A percentile compares a stretch with the other conserved stretches of the same genome.
Conservation (phyloP, 805 yeast species). For the Zygotorulaspora sp. region DNA sequence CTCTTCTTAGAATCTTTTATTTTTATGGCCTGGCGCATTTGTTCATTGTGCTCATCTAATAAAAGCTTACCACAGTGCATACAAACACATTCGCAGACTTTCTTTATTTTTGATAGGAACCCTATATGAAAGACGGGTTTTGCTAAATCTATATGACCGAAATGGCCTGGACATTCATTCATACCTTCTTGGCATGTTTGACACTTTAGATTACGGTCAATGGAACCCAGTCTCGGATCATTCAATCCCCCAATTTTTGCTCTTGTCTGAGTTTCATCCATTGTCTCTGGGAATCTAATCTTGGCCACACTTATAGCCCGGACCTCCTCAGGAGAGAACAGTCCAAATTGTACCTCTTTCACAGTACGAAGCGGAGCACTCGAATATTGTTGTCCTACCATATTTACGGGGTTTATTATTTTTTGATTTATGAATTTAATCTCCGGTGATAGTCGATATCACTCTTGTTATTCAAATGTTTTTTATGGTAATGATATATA, state of each 20-base stretch:
- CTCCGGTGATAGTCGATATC: slow-evolving; percentile 2
- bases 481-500: not conserved
- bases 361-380: slow-evolving; percentile 98
- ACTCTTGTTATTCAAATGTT: not conserved
- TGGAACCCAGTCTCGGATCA: slow-evolving; percentile 95
- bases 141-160: slow-evolving; percentile 97
- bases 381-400: slow-evolving; percentile 77
- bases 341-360: slow-evolving; percentile 97
- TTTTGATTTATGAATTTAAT: too few relatives aligned
- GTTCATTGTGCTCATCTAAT: slow-evolving; percentile 64
- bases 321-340: slow-evolving; percentile 94
- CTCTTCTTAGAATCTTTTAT: slow-evolving; percentile 93
- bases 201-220: slow-evolving; percentile 95
- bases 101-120: slow-evolving; percentile 87
- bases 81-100: slow-evolving; percentile 93
- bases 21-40: slow-evolving; percentile 81
- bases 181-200: slow-evolving; percentile 99
- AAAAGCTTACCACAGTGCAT: slow-evolving; percentile 97
- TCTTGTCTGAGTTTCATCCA: slow-evolving; percentile 93
- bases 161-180: slow-evolving; percentile 99
- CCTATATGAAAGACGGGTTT: slow-evolving; percentile 99
- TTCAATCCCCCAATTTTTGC: slow-evolving; percentile 96
- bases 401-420: too few relatives aligned
- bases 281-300: slow-evolving; percentile 98
- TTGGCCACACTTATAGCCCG: slow-evolving; percentile 97